phyloP scores from a whole-genome alignment of 495 filamentous ascomycete species.

The Penicillium salamii region DNA sequence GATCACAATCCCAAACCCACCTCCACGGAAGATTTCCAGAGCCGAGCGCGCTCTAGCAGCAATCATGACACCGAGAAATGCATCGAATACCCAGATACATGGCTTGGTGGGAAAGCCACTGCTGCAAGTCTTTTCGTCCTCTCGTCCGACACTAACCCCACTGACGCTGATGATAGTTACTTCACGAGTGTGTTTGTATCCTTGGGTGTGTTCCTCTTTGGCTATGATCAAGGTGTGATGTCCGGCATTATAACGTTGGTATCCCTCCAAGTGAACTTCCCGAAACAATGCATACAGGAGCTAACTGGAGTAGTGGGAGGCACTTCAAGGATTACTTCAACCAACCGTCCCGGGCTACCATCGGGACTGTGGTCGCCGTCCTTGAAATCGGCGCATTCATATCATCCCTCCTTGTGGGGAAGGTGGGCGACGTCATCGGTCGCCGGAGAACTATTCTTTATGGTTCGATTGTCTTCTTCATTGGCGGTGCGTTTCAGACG shows the following conservation, averaged over 20 bases:
- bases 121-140: constrained; percentile 58
- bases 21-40: constrained; percentile 57
- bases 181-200: constrained; percentile 99
- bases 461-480: constrained; percentile 86
- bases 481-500: constrained; percentile 83
- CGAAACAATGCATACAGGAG: neutral
- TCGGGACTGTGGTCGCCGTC: constrained; percentile 96
- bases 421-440: constrained; percentile 87
- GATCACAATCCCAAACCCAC: constrained; percentile 74
- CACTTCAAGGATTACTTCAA: constrained; percentile 92
- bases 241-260: constrained; percentile 97
- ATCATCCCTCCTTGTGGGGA: constrained; percentile 84
- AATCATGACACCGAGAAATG: constrained; percentile 80
- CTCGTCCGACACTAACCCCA: constrained; percentile 30
- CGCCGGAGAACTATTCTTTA: constrained; percentile 89
- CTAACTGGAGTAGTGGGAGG: constrained; percentile 58
- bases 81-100: constrained; percentile 66
- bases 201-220: constrained; percentile 94
- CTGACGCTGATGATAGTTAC: constrained; percentile 55
- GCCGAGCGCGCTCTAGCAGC: constrained; percentile 65
- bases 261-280: neutral
- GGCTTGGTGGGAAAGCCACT: constrained; percentile 95
- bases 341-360: constrained; percentile 74
- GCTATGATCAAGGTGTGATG: constrained; percentile 99
- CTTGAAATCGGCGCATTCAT: constrained; percentile 91